Evolutionary conservation across 306 rosid genomes (phyloP), one percentile per base, ranked within the genome.

Genomic region (Cicer cuneatum): DNA sequence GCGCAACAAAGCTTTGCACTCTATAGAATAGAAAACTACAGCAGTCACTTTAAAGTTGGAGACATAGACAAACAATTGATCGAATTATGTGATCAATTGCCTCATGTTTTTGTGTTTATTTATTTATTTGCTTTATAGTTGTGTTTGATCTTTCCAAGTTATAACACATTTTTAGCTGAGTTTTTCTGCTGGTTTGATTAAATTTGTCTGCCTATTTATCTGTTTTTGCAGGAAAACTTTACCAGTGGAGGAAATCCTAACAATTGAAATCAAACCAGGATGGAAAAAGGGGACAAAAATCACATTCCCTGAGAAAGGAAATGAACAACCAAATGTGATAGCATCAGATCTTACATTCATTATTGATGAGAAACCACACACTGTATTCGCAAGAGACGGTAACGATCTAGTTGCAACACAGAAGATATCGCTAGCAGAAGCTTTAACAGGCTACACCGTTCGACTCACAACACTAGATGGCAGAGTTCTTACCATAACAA

Each of bases 201-300:
- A 21, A 58, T n/a, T 21, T 73, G 10, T 60, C 7, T 59, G 7
- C 14, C 12, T 35, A 12, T 11, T 14, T 57, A 15, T 60, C 10
- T 2, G 1, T 11, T 0, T 76, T 70, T 64, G 72, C 69, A 79
- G 83, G 60, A 79, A 54, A 53, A 79, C 83, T 29, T 43, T 79
- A 41, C 78, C 78, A 0, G 83, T 79, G 10, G 83, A 79, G 33
- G 83, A 79, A 79, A 79, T 79, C 9, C 2, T 79, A 39, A 72
- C 78, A 14, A 79, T 79, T 16, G 73, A 72, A 18, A 38, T 79
- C 0, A 72, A 79, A 72, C 73, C 78, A 0, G 83, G 83, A 6
- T 79, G 82, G 82, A 78, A 71, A 64, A 78, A 53, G 10, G 82
- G 82, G 1, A 78, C 82, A 53, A 78, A 78, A 24, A 63, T 78